Evolutionary conservation across 495 filamentous ascomycete species (phyloP).

Genomic region (Bacidia rubella): DNA sequence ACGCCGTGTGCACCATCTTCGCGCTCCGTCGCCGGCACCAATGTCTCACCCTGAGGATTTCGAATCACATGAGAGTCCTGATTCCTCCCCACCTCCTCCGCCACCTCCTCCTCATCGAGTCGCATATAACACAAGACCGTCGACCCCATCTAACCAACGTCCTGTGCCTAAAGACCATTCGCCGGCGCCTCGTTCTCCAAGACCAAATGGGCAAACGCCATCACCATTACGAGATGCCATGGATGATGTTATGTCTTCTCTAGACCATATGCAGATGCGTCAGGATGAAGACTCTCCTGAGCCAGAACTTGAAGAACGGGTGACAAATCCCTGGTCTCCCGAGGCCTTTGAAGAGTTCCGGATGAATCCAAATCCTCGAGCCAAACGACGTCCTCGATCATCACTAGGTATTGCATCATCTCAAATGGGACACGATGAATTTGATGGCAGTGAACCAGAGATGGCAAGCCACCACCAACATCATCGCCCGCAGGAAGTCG

Average conservation of each 20-base stretch:
- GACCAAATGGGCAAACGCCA: conserved; percentile 58
- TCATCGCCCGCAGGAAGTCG: conserved; percentile 53
- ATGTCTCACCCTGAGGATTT: conserved; percentile 23
- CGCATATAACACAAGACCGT: conserved; percentile 20
- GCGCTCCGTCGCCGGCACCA: conserved; percentile 24
- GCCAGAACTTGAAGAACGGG: conserved; percentile 31
- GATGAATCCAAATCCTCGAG: conserved; percentile 23
- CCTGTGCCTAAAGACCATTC: conserved; percentile 43
- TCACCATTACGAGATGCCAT: conserved; percentile 87
- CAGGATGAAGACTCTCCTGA: conserved; percentile 34
- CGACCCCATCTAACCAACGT: conserved; percentile 33
- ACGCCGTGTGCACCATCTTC: conserved; percentile 6
- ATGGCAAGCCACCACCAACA: conserved; percentile 32
- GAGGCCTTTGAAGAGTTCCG: conserved; percentile 64
- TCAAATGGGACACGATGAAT: conserved; percentile 28
- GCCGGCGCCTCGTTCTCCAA: conserved; percentile 50
- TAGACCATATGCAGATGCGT: conserved; percentile 72
- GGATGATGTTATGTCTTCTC: conserved; percentile 95
- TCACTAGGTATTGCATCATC: conserved; percentile 47
- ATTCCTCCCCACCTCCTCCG: conserved; percentile 23
- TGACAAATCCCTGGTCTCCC: conserved; percentile 76
- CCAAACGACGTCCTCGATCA: conserved; percentile 46
- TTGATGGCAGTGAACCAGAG: conserved; percentile 33
- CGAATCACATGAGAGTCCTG: conserved; percentile 23
- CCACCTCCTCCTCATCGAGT: conserved; percentile 26